Percentiles rank a stretch among this genome's conserved stretches.
Evolutionary conservation across 1,139 yeast species (phyloP).

Genomic region (Diutina pseudorugosa): DNA sequence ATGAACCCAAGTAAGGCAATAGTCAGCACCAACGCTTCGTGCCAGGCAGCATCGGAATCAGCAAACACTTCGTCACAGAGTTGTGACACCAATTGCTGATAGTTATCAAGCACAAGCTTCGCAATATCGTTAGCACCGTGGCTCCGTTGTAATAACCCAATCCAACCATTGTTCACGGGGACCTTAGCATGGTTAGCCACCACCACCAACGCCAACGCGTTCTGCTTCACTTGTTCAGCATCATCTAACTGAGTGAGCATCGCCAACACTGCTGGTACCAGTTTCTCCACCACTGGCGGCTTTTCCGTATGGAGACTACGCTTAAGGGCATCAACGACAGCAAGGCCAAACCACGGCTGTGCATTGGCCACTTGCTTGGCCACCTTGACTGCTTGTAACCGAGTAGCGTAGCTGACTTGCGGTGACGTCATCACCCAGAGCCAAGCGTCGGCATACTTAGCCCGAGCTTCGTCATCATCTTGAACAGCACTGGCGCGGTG

Average conservation of each 20-base stretch:
- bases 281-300: background rate
- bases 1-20: constrained; percentile 62
- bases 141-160: constrained; percentile 55
- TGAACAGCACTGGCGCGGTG: too few relatives aligned
- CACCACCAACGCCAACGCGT: constrained; percentile 34
- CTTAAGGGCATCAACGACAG: background rate
- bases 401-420: background rate
- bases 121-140: constrained; percentile 41
- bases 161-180: constrained; percentile 57
- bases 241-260: constrained; percentile 27
- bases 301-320: background rate
- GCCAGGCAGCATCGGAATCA: constrained; percentile 11
- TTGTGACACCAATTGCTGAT: constrained; percentile 24
- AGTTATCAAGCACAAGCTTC: constrained; percentile 6
- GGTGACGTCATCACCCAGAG: background rate
- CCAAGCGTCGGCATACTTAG: background rate
- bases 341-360: background rate
- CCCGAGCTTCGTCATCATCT: background rate
- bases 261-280: constrained; percentile 29
- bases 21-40: constrained; percentile 41
- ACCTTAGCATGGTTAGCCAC: constrained; percentile 39
- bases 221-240: constrained; percentile 14
- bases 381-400: background rate
- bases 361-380: background rate
- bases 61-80: constrained; percentile 11